These are phyloP conservation scores for Trichosanthes truncata DNA, from an alignment of 306 rosid species.

Conservation along the genomic window DNA sequence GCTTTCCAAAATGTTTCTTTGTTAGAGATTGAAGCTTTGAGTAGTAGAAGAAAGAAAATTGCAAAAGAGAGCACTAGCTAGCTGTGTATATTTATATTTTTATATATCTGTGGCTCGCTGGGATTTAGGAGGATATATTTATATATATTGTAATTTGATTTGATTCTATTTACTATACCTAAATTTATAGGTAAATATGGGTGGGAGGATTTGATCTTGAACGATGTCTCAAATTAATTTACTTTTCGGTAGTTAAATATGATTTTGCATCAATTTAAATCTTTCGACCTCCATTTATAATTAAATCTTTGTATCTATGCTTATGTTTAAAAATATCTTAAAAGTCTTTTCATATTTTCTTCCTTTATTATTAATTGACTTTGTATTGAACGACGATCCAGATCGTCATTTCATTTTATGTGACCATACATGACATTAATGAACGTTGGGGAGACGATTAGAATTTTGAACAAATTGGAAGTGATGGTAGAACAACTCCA, in stretches of 20 bases:
- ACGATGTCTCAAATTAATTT: neutral
- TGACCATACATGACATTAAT: neutral
- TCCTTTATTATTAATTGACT: neutral
- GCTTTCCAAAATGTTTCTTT: neutral
- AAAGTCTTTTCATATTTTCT: neutral
- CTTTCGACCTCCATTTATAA: too few species aligned
- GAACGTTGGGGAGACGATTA: too few species aligned
- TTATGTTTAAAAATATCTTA: neutral
- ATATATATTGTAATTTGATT: neutral
- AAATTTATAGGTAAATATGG: neutral
- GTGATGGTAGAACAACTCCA: slow-evolving; percentile 7
- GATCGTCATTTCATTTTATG: neutral
- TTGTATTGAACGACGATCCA: neutral
- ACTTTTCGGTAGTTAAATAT: neutral
- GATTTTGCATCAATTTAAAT: too few species aligned
- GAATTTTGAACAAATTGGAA: neutral
- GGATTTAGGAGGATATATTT: slow-evolving; percentile 2
- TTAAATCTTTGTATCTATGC: neutral
- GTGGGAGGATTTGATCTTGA: neutral
- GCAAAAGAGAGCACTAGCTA: neutral
- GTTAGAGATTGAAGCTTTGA: neutral
- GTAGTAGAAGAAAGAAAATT: neutral
- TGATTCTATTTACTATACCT: neutral
- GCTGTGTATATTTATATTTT: neutral
- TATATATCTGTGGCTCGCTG: neutral